phyloP scores from a whole-genome alignment of 2,329 filamentous ascomycete genomes.

The Didymellaceae sp. region DNA sequence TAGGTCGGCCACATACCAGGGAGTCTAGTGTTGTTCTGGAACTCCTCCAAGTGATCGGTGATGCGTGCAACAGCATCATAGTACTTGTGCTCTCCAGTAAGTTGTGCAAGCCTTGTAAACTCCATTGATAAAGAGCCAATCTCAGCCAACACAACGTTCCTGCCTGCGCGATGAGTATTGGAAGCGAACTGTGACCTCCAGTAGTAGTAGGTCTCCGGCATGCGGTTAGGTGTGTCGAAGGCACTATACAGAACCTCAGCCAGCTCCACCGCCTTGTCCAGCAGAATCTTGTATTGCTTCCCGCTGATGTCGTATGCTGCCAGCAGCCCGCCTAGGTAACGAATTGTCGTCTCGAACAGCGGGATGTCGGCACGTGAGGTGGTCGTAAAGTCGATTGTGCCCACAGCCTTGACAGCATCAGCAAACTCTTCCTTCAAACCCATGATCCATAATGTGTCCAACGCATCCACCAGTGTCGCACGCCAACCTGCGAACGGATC shows the following conservation, averaged over 20 bases:
- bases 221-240: conserved; percentile 72
- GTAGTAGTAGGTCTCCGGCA: conserved; percentile 67
- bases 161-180: conserved; percentile 50
- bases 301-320: conserved; percentile 73
- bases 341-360: conserved; percentile 74
- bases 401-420: conserved; percentile 65
- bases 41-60: conserved; percentile 51
- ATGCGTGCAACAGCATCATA: conserved; percentile 58
- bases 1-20: conserved; percentile 58
- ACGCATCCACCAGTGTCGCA: conserved; percentile 79
- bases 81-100: conserved; percentile 55
- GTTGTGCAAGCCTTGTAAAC: conserved; percentile 56
- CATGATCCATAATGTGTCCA: conserved; percentile 78
- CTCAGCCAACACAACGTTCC: conserved; percentile 54
- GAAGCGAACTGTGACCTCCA: conserved; percentile 55
- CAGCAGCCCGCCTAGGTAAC: conserved; percentile 72
- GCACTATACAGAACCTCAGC: conserved; percentile 69
- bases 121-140: conserved; percentile 58
- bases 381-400: conserved; percentile 66
- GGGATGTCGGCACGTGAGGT: conserved; percentile 62
- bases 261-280: conserved; percentile 68
- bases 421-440: conserved; percentile 70
- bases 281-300: conserved; percentile 57
- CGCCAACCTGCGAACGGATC: conserved; percentile 94
- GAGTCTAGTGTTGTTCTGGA: conserved; percentile 54